Evolutionary conservation across 371 early-diverging fungal genomes (phyloP), one percentile per base, ranked within the genome.

Genomic region (Cokeromyces recurvatus): DNA sequence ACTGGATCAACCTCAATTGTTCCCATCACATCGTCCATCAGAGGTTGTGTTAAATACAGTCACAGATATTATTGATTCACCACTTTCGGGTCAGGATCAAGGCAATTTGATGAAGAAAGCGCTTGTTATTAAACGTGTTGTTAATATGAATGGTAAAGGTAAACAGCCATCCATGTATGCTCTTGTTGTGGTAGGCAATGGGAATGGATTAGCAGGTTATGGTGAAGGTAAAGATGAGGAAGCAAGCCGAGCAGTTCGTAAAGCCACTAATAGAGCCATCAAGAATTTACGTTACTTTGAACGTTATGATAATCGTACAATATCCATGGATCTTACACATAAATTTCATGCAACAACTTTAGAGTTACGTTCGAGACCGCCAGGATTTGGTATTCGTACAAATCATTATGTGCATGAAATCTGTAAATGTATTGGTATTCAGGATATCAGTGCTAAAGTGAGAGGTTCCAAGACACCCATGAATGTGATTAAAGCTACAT

Each of bases 401-500:
- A 91, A 95, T 69, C 91, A 87, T 45, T 78, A 88, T 48, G 86
- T 98, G 53, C 97, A 97, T 79, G 96, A 97, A 66, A 82, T 98
- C 48, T 94, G 92, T 65, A 79, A 90, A 51, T 94, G 94, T 64
- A 71, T 91, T 27, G 99, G 98, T 27, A 90, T 97, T 59, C 74
- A 85, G 51, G 99, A 98, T 72, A 55, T 98, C 53, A 79, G 89
- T 42, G 91, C 86, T 48, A 98, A 97, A 68, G 87, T 95, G 22
- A 71, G 79, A 57, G 98, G 98, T 4, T 93, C 94, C 14, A 77
- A 81, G 35, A 95, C 94, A 64, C 94, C 95, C 9, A 90, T 98
- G 89, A 98, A 98, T 65, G 97, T 98, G 20, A 84, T 95, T 73
- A 95, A 98, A 78, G 93, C 88, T 16, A 89, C 92, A 4, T 94